These are phyloP conservation scores for Marvania coccoides DNA, from an alignment of 139 green algal species.

Conservation along the genomic window DNA sequence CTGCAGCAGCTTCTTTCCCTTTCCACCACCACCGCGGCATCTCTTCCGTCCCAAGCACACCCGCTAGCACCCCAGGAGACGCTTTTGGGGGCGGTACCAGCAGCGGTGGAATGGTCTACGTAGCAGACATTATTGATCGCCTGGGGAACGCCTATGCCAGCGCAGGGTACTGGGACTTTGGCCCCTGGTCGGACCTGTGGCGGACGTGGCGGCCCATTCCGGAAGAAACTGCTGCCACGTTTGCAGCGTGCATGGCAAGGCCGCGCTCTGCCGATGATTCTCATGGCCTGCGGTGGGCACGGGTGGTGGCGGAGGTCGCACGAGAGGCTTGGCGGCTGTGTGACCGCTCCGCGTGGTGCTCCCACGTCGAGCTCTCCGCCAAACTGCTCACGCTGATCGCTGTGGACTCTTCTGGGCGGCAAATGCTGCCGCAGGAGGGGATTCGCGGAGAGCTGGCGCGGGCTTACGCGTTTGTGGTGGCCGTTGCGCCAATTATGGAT, in stretches of 20 bases:
- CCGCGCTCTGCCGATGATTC: not conserved
- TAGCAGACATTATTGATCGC: conserved; percentile 1
- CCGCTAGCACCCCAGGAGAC: too few species aligned
- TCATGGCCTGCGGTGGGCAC: conserved; percentile 45
- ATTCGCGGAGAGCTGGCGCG: conserved; percentile 36
- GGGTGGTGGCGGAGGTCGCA: conserved; percentile 33
- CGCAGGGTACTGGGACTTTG: conserved; percentile 74
- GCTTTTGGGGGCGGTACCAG: too few species aligned
- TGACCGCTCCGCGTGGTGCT: conserved; percentile 27
- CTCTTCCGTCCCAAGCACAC: not conserved
- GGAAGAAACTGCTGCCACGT: not conserved
- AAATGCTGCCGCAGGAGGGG: conserved; percentile 3
- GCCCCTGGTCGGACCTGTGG: conserved; percentile 66
- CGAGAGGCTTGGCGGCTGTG: conserved; percentile 32
- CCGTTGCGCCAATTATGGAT: conserved; percentile 25
- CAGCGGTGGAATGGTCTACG: too few species aligned
- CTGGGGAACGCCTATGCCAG: not conserved
- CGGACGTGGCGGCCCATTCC: conserved; percentile 42
- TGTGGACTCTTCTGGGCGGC: conserved; percentile 19
- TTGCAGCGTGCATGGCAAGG: conserved; percentile 29
- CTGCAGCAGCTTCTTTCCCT: not conserved
- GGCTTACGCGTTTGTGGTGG: conserved; percentile 39
- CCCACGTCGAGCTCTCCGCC: conserved; percentile 28
- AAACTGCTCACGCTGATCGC: conserved; percentile 28
- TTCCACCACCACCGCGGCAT: not conserved